Evolutionary conservation across 176 grass and related monocot species (phyloP).

Genomic region (Poa pratensis): DNA sequence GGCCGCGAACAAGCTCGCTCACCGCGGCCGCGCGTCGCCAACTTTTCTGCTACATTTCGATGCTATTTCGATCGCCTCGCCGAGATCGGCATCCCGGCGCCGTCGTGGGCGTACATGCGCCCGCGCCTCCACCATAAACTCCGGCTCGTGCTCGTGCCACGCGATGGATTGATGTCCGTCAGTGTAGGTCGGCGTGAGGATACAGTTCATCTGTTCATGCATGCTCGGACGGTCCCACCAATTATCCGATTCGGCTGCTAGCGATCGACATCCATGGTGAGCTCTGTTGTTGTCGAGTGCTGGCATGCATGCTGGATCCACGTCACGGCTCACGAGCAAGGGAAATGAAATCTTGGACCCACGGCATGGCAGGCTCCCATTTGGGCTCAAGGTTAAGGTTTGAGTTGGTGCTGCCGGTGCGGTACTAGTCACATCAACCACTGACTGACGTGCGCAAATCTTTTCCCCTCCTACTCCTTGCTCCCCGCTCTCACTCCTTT

Average conservation of each 20-base stretch:
- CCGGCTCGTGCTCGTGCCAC: not conserved
- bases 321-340: constrained; percentile 6
- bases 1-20: not conserved
- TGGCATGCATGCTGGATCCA: not conserved
- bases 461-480: constrained; percentile 2
- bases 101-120: not conserved
- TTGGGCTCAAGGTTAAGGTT: not conserved
- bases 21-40: not conserved
- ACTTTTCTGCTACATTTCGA: not conserved
- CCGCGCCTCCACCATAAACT: not conserved
- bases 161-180: too few relatives aligned
- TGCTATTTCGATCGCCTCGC: not conserved
- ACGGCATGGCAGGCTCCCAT: not conserved
- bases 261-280: not conserved
- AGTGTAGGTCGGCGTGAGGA: not conserved
- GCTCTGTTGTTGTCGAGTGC: constrained; percentile 10
- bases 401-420: not conserved
- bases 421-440: constrained; percentile 1
- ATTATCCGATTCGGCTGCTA: constrained; percentile 5
- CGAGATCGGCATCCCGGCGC: not conserved
- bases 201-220: not conserved
- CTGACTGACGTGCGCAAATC: constrained; percentile 4
- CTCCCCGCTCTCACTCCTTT: not conserved
- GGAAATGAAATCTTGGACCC: not conserved
- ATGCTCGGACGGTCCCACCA: not conserved